Conservation (phyloP, 2,329 filamentous ascomycete species). For the Zymoseptoria ardabiliae region DNA sequence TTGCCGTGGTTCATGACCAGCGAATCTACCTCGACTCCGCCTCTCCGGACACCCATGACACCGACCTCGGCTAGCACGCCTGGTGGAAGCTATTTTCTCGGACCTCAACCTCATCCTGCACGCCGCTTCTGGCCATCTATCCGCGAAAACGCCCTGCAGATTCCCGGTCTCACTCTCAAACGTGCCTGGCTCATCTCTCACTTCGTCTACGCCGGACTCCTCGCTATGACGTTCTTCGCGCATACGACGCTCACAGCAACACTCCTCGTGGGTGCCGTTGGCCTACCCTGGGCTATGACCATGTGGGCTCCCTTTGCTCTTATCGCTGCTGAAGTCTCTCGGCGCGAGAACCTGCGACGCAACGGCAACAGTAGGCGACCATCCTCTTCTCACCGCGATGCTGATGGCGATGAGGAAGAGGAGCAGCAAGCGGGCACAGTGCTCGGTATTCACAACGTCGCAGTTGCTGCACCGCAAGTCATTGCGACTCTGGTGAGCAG, state of each 20-base stretch:
- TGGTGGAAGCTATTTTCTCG: neutral
- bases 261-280: constrained; percentile 69
- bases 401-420: constrained; percentile 43
- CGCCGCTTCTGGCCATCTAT: neutral
- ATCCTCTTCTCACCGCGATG: constrained; percentile 22
- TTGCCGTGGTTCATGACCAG: constrained; percentile 81
- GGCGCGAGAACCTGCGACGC: constrained; percentile 62
- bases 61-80: constrained; percentile 7
- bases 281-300: constrained; percentile 86
- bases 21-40: neutral
- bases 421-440: constrained; percentile 81
- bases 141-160: constrained; percentile 46
- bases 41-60: constrained; percentile 29
- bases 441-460: constrained; percentile 91
- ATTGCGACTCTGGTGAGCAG: constrained; percentile 79
- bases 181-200: constrained; percentile 81
- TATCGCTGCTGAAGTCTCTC: constrained; percentile 85
- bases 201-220: constrained; percentile 72
- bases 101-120: neutral
- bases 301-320: constrained; percentile 94
- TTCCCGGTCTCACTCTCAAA: constrained; percentile 78
- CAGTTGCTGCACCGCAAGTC: constrained; percentile 85
- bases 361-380: constrained; percentile 37
- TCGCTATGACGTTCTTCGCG: constrained; percentile 78
- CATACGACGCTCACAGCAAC: constrained; percentile 64